phyloP scores from a whole-genome alignment of 1,139 yeast genomes.

The Hanseniaspora uvarum region DNA sequence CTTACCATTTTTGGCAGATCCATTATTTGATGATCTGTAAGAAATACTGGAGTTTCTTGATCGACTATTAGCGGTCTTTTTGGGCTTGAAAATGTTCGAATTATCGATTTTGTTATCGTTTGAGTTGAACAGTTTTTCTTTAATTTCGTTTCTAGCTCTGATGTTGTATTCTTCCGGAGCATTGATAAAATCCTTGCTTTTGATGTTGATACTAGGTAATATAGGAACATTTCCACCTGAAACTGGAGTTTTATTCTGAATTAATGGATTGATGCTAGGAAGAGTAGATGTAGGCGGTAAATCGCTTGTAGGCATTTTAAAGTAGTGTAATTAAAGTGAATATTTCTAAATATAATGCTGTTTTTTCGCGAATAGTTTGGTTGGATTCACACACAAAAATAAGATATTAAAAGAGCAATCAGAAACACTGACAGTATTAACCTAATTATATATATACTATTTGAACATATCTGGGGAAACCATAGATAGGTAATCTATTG shows the following conservation, averaged over 20 bases:
- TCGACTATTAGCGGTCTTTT: neutral
- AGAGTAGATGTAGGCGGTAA: neutral
- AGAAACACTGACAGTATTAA: too few relatives aligned
- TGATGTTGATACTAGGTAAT: slow-evolving; percentile 6
- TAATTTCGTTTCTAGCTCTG: slow-evolving; percentile 36
- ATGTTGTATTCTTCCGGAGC: slow-evolving; percentile 36
- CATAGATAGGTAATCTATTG: too few relatives aligned
- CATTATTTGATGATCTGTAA: neutral
- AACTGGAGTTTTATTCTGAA: neutral
- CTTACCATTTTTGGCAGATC: neutral
- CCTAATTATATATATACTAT: too few relatives aligned
- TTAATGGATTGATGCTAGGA: slow-evolving; percentile 3
- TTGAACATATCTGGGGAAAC: too few relatives aligned
- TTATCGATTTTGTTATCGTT: slow-evolving; percentile 1
- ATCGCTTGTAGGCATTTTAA: neutral
- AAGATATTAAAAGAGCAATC: too few relatives aligned
- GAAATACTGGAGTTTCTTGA: neutral
- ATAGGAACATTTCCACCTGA: neutral
- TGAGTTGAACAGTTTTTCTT: slow-evolving; percentile 25
- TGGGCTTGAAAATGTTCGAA: slow-evolving; percentile 3
- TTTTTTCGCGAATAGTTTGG: too few relatives aligned
- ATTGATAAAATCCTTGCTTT: slow-evolving; percentile 27
- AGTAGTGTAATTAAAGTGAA: neutral
- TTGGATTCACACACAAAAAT: too few relatives aligned
- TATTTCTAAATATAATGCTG: too few relatives aligned